Evolutionary conservation across 768 basidiomycete species (phyloP), one percentile per base, ranked within the genome.

Genomic region (Suillus cothurnatus): DNA sequence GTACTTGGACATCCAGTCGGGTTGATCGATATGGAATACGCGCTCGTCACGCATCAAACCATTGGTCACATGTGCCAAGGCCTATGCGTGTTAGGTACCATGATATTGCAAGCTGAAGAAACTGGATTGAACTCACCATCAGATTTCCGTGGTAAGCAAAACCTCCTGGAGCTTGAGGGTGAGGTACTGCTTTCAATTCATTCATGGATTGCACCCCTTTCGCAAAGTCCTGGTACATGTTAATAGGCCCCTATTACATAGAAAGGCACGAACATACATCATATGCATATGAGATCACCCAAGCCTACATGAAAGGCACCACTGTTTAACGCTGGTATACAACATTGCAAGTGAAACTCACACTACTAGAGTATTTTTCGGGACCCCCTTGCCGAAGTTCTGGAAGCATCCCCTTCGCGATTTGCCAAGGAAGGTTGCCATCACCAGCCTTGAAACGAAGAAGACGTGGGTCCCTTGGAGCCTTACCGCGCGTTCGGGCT

Each of bases 1-100:
- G 65, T 65, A 75, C 55, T 55, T 63, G 4, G 65, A 60, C 7
- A 76, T 38, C 60, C 69, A 76, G 17, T 70, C 63, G 9, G 50
- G 53, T 23, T 55, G 64, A 3, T 65, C 32, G 26, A 74, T 66
- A 39, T 65, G 65, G 66, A 77, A 73, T 1, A 67, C 66, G 17
- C 76, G 73, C 2, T 65, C 36, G 62, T 77, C 76, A 14, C 61
- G 61, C n/a, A 76, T 56, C 21, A 77, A 52, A 11, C 69, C 76
- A 49, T 76, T 76, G n/a, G 69, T 63, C 15, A 77, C 21, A 21
- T 34, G 28, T 17, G 56, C 52, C 11, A 74, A 43, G n/a, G 38
- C 71, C 74, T 75, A 55, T 12, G 39, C 49, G 19, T 43, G 53
- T 45, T n/a, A 57, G n/a, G 11, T 47, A 28, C 31, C 49, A 56